phyloP scores from a whole-genome alignment of 1,284 basidiomycete genomes.

The Ustilago hordei region DNA sequence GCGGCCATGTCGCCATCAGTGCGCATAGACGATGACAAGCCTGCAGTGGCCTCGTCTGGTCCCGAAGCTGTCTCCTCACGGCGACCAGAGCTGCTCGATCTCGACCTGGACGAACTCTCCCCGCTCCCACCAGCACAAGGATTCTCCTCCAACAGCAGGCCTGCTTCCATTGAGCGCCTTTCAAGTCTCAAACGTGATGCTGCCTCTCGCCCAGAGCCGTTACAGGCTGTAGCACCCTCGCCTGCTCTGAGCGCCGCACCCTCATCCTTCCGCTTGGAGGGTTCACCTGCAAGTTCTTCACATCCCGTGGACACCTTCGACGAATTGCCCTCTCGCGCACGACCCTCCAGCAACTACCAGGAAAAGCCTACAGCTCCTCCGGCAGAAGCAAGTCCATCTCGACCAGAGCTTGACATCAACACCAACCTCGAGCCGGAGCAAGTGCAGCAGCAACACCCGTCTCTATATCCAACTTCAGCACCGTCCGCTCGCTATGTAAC shows the following conservation, averaged over 20 bases:
- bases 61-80: neutral
- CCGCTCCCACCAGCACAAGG: constrained; percentile 41
- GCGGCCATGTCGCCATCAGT: constrained; percentile 10
- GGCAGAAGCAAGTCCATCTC: neutral
- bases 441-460: neutral
- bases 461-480: neutral
- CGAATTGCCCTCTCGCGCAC: neutral
- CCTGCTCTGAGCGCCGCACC: constrained; percentile 32
- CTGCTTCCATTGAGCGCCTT: constrained; percentile 21
- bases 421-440: neutral
- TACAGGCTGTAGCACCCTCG: constrained; percentile 6
- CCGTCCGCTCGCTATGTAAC: constrained; percentile 54
- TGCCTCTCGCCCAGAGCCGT: neutral
- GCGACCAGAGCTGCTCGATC: constrained; percentile 19
- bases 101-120: constrained; percentile 47
- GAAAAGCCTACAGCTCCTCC: neutral
- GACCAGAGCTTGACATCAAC: neutral
- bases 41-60: neutral
- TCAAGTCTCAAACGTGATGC: constrained; percentile 20
- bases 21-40: neutral
- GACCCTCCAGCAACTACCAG: neutral
- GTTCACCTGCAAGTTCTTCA: constrained; percentile 30
- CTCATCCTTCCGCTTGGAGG: constrained; percentile 36
- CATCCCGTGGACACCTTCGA: neutral
- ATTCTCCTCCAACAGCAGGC: constrained; percentile 13